phyloP scores from a whole-genome alignment of 2,329 filamentous ascomycete species.

The Sclerotiophoma versabilis region DNA sequence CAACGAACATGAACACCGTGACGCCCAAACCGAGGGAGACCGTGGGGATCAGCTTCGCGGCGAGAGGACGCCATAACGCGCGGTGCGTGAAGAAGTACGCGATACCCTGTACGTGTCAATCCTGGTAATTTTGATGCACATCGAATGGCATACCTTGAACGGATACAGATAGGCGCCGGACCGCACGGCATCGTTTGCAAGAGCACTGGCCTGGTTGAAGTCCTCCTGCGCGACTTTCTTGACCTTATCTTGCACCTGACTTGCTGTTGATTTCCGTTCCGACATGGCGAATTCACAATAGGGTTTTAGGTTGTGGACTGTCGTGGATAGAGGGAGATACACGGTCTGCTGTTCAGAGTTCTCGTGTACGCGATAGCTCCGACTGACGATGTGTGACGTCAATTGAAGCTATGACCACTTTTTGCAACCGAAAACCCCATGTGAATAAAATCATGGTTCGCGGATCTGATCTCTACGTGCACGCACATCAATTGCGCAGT shows the following conservation, averaged over 20 bases:
- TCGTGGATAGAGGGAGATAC: conserved; percentile 6
- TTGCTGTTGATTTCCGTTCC: conserved; percentile 12
- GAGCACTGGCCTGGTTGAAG: conserved; percentile 67
- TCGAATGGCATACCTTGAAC: conserved; percentile 63
- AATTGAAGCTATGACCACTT: not conserved
- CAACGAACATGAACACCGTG: conserved; percentile 81
- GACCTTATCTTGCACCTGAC: conserved; percentile 57
- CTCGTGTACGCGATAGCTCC: not conserved
- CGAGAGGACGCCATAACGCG: conserved; percentile 66
- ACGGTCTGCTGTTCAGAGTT: not conserved
- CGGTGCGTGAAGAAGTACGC: conserved; percentile 66
- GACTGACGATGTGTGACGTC: not conserved
- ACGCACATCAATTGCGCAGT: conserved; percentile 1
- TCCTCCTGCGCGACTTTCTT: conserved; percentile 71
- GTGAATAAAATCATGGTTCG: not conserved
- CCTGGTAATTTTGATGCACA: not conserved
- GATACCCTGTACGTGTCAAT: conserved; percentile 58
- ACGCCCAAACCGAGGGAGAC: conserved; percentile 75
- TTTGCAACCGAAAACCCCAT: not conserved
- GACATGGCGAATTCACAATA: conserved; percentile 19
- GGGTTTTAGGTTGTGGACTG: conserved; percentile 11
- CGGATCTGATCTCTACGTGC: not conserved
- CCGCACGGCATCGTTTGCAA: conserved; percentile 72
- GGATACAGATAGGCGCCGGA: conserved; percentile 88
- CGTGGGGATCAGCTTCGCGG: conserved; percentile 65